Conservation (phyloP, 2,329 filamentous ascomycete genomes). For the Pseudogymnoascus verrucosus region DNA sequence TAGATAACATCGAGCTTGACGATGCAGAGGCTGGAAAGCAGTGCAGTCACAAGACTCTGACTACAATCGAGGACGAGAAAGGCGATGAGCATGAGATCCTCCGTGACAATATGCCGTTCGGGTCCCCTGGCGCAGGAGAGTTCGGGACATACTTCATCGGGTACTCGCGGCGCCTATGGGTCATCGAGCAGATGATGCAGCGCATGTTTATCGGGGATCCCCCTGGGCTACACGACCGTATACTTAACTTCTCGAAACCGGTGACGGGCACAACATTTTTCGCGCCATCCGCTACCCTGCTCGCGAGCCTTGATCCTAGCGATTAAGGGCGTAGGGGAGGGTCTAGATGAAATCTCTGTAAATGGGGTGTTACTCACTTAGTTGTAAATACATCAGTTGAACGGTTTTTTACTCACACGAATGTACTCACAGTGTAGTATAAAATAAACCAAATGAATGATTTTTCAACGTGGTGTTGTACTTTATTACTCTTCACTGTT, state of each 20-base stretch:
- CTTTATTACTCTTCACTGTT: no score
- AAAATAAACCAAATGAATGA: not conserved
- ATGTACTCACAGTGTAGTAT: not conserved
- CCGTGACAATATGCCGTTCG: slow-evolving; percentile 55
- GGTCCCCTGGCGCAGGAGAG: slow-evolving; percentile 40
- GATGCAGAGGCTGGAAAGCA: slow-evolving; percentile 40
- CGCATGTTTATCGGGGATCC: slow-evolving; percentile 50
- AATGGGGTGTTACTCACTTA: not conserved
- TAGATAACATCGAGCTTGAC: slow-evolving; percentile 49
- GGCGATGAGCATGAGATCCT: slow-evolving; percentile 46
- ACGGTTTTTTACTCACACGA: not conserved
- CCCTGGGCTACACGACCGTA: slow-evolving; percentile 44
- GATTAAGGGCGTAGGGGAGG: not conserved
- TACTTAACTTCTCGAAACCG: slow-evolving; percentile 46
- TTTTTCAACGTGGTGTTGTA: not conserved
- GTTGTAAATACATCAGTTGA: not conserved
- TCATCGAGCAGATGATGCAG: slow-evolving; percentile 49
- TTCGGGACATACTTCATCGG: slow-evolving; percentile 54
- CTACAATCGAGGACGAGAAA: slow-evolving; percentile 43
- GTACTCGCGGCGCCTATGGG: slow-evolving; percentile 45
- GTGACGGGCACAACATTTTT: slow-evolving; percentile 48
- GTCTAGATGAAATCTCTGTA: not conserved
- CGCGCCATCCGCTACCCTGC: slow-evolving; percentile 35
- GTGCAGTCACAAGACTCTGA: slow-evolving; percentile 46
- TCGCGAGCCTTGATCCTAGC: slow-evolving; percentile 21